Conservation (phyloP, 345 rosid species). For the Acer saccharum region DNA sequence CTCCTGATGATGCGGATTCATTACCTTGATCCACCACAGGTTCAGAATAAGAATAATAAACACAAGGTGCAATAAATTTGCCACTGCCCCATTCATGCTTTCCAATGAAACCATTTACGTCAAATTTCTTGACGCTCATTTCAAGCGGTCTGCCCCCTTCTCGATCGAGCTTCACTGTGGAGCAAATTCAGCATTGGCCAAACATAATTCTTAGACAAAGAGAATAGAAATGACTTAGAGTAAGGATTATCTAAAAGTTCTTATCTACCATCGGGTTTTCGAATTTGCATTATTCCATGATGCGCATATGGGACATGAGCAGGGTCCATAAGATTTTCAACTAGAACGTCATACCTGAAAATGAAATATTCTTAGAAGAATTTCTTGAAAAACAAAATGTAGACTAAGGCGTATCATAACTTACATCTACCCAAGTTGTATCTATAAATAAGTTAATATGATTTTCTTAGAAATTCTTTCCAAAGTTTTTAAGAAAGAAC, state of each 20-base stretch:
- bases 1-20: constrained; percentile 42
- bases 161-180: constrained; percentile 68
- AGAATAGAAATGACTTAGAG: not conserved
- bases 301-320: constrained; percentile 96
- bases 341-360: constrained; percentile 77
- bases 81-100: constrained; percentile 63
- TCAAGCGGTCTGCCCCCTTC: constrained; percentile 89
- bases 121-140: constrained; percentile 50
- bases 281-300: constrained; percentile 61
- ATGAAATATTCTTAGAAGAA: not conserved
- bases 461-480: not conserved
- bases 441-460: not conserved
- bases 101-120: constrained; percentile 53
- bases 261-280: constrained; percentile 43
- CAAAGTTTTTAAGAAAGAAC: not conserved
- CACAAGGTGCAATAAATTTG: constrained; percentile 70
- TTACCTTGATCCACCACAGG: constrained; percentile 39
- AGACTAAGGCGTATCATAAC: not conserved
- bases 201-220: not conserved
- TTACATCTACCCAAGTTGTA: not conserved
- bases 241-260: constrained; percentile 5
- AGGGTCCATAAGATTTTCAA: constrained; percentile 93
- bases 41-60: constrained; percentile 54
- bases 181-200: constrained; percentile 13
- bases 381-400: not conserved